phyloP scores from a whole-genome alignment of 2,329 filamentous ascomycete genomes.

The Fusarium luffae region DNA sequence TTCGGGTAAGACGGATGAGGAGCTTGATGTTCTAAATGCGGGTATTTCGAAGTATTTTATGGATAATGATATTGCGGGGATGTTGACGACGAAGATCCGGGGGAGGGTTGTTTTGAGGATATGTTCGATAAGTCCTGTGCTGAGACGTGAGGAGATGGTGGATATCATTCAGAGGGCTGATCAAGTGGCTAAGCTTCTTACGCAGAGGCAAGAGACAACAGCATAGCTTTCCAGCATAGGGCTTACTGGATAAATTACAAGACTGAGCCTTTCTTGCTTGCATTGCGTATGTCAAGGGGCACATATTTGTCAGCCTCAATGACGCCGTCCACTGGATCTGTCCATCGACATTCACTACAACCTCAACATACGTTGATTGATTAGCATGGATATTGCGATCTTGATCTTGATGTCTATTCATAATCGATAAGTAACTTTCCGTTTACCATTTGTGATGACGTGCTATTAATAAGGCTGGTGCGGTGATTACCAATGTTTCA shows the following conservation, averaged over 20 bases:
- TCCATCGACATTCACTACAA: no score
- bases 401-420: background rate
- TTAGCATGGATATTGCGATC: no score
- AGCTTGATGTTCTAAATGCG: conserved; percentile 2
- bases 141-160: background rate
- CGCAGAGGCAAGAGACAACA: background rate
- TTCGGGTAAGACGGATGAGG: background rate
- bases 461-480: background rate
- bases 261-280: background rate
- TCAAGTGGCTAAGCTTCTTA: background rate
- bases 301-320: background rate
- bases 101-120: conserved; percentile 6
- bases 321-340: no score
- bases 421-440: background rate
- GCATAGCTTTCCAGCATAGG: background rate
- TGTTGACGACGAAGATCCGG: conserved; percentile 13
- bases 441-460: background rate
- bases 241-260: background rate
- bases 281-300: background rate
- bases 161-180: background rate
- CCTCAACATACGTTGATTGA: no score
- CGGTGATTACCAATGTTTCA: background rate
- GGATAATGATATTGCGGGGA: background rate
- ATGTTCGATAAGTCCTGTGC: conserved; percentile 8
- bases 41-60: conserved; percentile 1